These are phyloP conservation scores for Kwoniella europaea DNA, from an alignment of 768 basidiomycete genomes.

Conservation along the genomic window DNA sequence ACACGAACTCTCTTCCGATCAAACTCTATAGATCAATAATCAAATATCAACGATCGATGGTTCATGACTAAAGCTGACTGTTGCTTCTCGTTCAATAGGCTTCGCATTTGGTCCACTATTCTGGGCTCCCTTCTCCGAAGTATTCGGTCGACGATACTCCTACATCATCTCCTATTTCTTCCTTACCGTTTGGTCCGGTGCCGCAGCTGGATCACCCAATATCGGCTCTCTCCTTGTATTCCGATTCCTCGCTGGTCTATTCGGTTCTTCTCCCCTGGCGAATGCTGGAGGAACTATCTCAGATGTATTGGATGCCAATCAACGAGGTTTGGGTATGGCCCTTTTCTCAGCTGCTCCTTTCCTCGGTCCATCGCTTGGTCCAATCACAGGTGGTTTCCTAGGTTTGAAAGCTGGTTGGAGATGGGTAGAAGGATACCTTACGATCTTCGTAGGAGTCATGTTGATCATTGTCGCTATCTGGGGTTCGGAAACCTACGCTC, in stretches of 20 bases:
- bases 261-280: slow-evolving; percentile 58
- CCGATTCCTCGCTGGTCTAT: slow-evolving; percentile 58
- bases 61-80: no score
- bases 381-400: slow-evolving; percentile 60
- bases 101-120: slow-evolving; percentile 41
- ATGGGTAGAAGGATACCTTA: slow-evolving; percentile 57
- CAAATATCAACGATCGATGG: no score
- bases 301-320: slow-evolving; percentile 54
- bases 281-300: slow-evolving; percentile 59
- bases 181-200: slow-evolving; percentile 57
- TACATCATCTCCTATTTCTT: slow-evolving; percentile 58
- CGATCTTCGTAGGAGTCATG: slow-evolving; percentile 57
- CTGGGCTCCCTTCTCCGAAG: slow-evolving; percentile 58
- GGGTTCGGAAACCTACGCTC: slow-evolving; percentile 58
- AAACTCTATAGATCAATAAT: no score
- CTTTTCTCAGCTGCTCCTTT: slow-evolving; percentile 56
- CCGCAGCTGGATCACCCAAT: slow-evolving; percentile 56
- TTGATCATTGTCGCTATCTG: slow-evolving; percentile 42
- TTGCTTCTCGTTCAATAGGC: not conserved
- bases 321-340: slow-evolving; percentile 56
- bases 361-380: slow-evolving; percentile 51
- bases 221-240: slow-evolving; percentile 58
- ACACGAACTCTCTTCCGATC: not conserved
- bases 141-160: slow-evolving; percentile 58
- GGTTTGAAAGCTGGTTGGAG: slow-evolving; percentile 58